Evolutionary conservation across 345 rosid genomes (phyloP), one percentile per base, ranked within the genome.

Genomic region (Geranium rotundifolium): DNA sequence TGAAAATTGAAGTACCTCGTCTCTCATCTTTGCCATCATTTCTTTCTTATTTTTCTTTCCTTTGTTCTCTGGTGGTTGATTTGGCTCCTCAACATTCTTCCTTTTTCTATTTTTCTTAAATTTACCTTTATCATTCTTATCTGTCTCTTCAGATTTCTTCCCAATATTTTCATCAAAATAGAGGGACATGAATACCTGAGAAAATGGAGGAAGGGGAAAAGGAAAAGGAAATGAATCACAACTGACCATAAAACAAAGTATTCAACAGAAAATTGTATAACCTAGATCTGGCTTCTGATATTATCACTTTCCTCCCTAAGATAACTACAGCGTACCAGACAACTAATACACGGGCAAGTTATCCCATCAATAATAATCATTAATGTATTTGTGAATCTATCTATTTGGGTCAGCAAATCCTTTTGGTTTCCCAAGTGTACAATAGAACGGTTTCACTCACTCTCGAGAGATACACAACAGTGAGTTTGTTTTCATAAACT

Each of bases 111-210:
- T 66, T 71, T 86, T 81, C 80, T 81, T 86, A 71, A 61, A 57
- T 71, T 77, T 85, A 39, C 63, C 67, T 67, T 79, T 80, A 34
- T 63, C 71, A 6, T 83, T 82, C 58, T 41, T 75, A 31, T 75
- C 73, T 46, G 69, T 64, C 69, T 20, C 68, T 58, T 78, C 67
- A 39, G n/a, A n/a, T n/a, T 50, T 69, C 76, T 69, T 90, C 55
- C 83, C 69, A n/a, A 93, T 81, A 68, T 86, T 86, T 71, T 90
- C 97, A 54, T 90, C 86, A 75, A 95, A 86, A 59, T 86, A 80
- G 69, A 95, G 75, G 64, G 90, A 86, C 87, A 90, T 71, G 68
- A 95, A 82, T 64, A 93, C 97, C 97, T 88, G 76, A 19, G 66
- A 63, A 64, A 52, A 61, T n/a, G 54, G 18, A 17, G 65, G 0